A percentile compares a stretch with the other conserved stretches of the same genome.
These are phyloP conservation scores for Clitoria ternatea DNA, from an alignment of 306 rosid genomes.

Conservation along the genomic window DNA sequence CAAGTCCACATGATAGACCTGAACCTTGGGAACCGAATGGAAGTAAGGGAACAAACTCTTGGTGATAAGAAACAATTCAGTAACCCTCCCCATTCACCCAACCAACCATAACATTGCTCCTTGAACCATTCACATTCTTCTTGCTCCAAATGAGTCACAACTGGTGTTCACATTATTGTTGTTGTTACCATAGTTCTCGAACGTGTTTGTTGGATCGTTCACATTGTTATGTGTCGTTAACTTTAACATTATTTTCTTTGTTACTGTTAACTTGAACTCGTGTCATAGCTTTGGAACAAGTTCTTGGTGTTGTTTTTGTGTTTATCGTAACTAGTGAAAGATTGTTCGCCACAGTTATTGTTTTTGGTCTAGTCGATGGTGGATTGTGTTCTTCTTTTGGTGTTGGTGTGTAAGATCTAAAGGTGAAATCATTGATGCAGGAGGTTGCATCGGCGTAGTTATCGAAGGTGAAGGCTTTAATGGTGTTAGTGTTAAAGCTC, in stretches of 20 bases:
- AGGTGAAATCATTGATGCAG: too few relatives aligned
- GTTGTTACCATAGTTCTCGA: constrained; percentile 51
- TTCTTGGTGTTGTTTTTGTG: constrained; percentile 37
- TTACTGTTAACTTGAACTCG: constrained; percentile 40
- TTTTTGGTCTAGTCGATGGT: constrained; percentile 39
- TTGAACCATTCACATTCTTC: constrained; percentile 42
- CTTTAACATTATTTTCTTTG: constrained; percentile 26
- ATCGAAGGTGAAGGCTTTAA: constrained; percentile 48
- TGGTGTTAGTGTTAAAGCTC: too few relatives aligned
- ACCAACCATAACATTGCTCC: constrained; percentile 34
- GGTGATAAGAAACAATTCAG: constrained; percentile 54
- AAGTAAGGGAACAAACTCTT: constrained; percentile 57
- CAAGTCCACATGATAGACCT: constrained; percentile 54
- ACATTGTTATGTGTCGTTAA: constrained; percentile 16
- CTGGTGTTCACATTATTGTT: constrained; percentile 34
- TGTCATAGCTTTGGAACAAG: constrained; percentile 41
- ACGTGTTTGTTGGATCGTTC: constrained; percentile 40
- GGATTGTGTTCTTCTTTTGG: constrained; percentile 33
- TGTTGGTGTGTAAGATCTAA: too few relatives aligned
- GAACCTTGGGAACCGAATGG: constrained; percentile 61
- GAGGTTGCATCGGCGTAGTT: constrained; percentile 32
- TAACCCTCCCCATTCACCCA: constrained; percentile 43
- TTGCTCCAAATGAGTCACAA: too few relatives aligned
- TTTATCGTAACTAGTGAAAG: constrained; percentile 40
- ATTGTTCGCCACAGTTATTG: constrained; percentile 44